Percentiles rank a stretch among this genome's conserved stretches.
Conservation (phyloP, 2,329 filamentous ascomycete genomes). For the Ramularia collo-cygni region DNA sequence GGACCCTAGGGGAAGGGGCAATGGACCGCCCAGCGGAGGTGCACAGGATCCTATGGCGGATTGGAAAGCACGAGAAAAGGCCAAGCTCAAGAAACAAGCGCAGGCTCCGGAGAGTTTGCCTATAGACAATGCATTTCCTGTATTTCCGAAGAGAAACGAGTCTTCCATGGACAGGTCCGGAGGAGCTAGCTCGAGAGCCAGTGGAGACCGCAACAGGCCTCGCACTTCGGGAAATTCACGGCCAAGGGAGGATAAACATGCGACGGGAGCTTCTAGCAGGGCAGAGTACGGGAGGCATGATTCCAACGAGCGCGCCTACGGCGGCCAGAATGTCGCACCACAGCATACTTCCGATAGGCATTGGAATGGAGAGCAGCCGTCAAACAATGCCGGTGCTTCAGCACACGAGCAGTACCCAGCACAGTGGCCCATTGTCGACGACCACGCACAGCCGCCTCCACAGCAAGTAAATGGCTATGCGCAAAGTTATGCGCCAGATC, state of each 20-base stretch:
- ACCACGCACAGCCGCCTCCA: slow-evolving; percentile 10
- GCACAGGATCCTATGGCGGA: slow-evolving; percentile 25
- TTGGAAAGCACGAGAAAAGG: slow-evolving; percentile 29
- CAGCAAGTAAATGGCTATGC: slow-evolving; percentile 6
- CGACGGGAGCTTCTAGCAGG: not conserved
- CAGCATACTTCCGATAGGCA: not conserved
- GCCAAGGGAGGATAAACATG: slow-evolving; percentile 9
- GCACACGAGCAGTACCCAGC: slow-evolving; percentile 16
- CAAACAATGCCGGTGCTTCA: slow-evolving; percentile 1
- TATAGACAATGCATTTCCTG: slow-evolving; percentile 44
- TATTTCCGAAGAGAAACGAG: slow-evolving; percentile 34
- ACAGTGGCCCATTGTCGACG: slow-evolving; percentile 19
- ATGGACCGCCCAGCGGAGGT: not conserved
- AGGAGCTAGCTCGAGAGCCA: slow-evolving; percentile 11
- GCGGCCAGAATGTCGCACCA: slow-evolving; percentile 5
- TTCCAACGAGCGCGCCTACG: not conserved
- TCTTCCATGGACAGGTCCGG: slow-evolving; percentile 9
- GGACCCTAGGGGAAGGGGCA: not conserved
- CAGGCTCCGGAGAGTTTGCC: slow-evolving; percentile 24
- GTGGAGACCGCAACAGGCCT: slow-evolving; percentile 16
- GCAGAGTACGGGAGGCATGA: no score
- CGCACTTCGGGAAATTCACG: slow-evolving; percentile 8
- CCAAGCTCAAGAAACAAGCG: slow-evolving; percentile 24
- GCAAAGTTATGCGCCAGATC: slow-evolving; percentile 4
- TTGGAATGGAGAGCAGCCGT: not conserved